Base-by-base conservation (phyloP, 768 basidiomycete species). In the Hemileccinum rubropunctum region DNA sequence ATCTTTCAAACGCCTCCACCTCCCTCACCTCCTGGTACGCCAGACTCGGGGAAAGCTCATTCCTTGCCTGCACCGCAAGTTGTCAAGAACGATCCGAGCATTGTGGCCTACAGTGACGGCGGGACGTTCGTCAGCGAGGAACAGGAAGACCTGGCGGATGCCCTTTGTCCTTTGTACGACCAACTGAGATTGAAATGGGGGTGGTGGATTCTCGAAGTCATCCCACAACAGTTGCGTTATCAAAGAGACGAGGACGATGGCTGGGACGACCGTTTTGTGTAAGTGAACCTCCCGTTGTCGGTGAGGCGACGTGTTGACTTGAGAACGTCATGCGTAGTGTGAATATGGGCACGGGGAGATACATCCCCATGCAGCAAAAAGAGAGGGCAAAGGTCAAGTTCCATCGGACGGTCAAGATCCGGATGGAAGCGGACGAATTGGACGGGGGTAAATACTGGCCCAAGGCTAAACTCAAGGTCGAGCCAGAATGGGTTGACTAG, bases 131-230 rank as follows among this genome's bases (percentile, higher is more conserved):
- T 72, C 56, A 69, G 62, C 26, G 80, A 88, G 59, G 86, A 86
- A 57, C 75, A 78, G 13, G 83, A 87, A 52, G 86, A 89, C 28
- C 53, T 85, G 28, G 61, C 64, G 3, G 88, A 89, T 56, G 79
- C 80, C 5, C 47, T 84, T 13, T 70, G 70, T 44, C 71, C 68
- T 0, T 61, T 74, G 4, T 79, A 81, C 49, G 86, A 89, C 64
- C 76, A 85, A 68, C 74, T 89, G 27, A 54, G 63, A n/a, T 57
- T 72, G 5, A 51, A 66, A 20, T 70, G 57, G 41, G 45, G 42
- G 0, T 89, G 87, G 88, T 89, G 88, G 87, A 54, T 82, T 18
- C 66, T 90, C 27, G 87, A 90, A 63, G 46, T 73, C 23, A 37
- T 82, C 13, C 83, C 80, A 1, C 68, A 64, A 52, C 54, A 38